Percentiles rank a stretch among this genome's conserved stretches.
Conservation (phyloP, 306 rosid species). For the Carpinus fangiana region DNA sequence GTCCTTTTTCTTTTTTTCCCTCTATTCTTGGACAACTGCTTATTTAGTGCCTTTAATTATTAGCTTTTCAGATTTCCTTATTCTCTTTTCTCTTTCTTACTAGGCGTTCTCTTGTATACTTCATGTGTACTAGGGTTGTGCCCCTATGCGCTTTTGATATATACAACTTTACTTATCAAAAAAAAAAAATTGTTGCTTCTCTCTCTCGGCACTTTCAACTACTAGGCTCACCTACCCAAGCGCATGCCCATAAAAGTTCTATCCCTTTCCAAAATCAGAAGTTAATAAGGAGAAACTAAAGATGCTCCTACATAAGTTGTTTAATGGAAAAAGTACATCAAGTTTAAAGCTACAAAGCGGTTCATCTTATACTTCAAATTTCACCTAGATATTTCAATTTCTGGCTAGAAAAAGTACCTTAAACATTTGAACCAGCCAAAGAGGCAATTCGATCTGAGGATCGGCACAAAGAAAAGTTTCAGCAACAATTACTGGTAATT, state of each 20-base stretch:
- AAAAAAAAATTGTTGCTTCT: no score
- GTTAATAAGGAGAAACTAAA: neutral
- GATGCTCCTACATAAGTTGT: neutral
- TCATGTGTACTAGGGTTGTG: no score
- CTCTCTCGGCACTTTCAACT: neutral
- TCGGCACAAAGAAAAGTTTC: slow-evolving; percentile 83
- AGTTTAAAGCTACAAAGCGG: neutral
- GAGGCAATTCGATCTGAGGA: slow-evolving; percentile 86
- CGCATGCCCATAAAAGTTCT: neutral
- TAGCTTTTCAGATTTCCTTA: no score
- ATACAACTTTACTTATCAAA: no score
- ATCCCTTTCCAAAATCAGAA: neutral
- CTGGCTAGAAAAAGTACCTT: slow-evolving; percentile 60
- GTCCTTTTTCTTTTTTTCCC: no score
- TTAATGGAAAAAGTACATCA: neutral
- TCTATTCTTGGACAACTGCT: no score
- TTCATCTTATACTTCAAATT: slow-evolving; percentile 7
- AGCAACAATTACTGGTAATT: slow-evolving; percentile 78
- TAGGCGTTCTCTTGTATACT: no score
- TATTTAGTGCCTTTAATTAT: no score
- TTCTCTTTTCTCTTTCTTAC: no score
- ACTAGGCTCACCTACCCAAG: neutral
- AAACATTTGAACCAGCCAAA: slow-evolving; percentile 87
- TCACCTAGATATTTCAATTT: slow-evolving; percentile 5
- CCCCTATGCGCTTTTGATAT: no score